Conservation (phyloP, 2,329 filamentous ascomycete species). For the Cadophora luteo-olivacea region DNA sequence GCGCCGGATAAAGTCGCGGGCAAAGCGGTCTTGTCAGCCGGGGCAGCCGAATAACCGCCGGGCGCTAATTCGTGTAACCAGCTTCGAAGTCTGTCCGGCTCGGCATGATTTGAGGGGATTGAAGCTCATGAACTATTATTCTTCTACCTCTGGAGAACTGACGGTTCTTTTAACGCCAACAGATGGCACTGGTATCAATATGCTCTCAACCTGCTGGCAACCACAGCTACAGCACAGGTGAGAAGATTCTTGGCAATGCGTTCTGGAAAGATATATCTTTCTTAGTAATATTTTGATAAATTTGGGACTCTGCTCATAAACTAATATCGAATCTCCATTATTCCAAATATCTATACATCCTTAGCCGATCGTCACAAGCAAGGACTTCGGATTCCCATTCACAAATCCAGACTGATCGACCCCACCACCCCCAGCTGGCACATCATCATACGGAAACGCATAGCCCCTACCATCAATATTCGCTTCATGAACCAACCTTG, state of each 20-base stretch:
- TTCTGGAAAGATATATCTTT: no score
- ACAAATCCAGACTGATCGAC: slow-evolving; percentile 68
- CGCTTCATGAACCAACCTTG: slow-evolving; percentile 60
- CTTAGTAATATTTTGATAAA: neutral
- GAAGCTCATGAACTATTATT: no score
- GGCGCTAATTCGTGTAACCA: neutral
- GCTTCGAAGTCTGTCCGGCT: neutral
- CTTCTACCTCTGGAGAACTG: no score
- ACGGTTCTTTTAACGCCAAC: no score
- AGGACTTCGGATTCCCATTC: slow-evolving; percentile 46
- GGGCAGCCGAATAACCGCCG: neutral
- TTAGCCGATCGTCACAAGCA: slow-evolving; percentile 31
- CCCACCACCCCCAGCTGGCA: slow-evolving; percentile 62
- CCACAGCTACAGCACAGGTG: no score
- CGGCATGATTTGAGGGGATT: neutral
- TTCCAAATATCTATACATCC: neutral
- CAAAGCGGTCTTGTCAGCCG: neutral
- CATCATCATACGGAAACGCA: slow-evolving; percentile 72
- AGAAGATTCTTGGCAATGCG: no score
- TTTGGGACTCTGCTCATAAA: neutral
- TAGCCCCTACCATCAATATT: slow-evolving; percentile 67
- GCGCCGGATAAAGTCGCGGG: neutral
- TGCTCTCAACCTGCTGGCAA: no score
- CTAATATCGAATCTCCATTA: neutral
- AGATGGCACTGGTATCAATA: no score